Base-by-base conservation (phyloP, 2,329 filamentous ascomycete genomes). In the Curvularia spicifera region DNA sequence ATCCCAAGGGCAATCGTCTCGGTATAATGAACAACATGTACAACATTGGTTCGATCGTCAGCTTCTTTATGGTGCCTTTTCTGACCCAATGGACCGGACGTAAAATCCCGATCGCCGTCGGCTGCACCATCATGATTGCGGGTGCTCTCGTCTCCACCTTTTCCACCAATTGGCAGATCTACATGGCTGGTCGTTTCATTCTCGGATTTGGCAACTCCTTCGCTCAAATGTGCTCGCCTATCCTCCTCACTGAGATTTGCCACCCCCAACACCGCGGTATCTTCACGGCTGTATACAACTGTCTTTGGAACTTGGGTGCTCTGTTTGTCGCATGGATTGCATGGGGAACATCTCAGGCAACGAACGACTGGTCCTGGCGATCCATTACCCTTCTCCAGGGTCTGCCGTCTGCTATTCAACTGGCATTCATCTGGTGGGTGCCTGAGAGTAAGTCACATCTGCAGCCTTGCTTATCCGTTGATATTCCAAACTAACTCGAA, bases 161-260 rank as follows among this genome's bases (percentile, higher is more conserved):
- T 29, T 60, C 72, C 2, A 72, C 57, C 20, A 71, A 67, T 56
- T 66, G 70, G 55, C 35, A 66, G 42, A 63, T 86, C 80, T 88
- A 85, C 66, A 80, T 86, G 65, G 84, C 78, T 22, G 86, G 85
- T 44, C 81, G 87, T 51, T 85, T 88, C 61, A 75, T 89, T 39
- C 81, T 88, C 12, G 88, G 88, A 60, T 90, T 91, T 67, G 88
- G 88, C 39, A 87, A 88, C 77, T 85, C 84, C 51, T 78, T 89
- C 53, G 80, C 86, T 0, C 87, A 89, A 65, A 85, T 88, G 80
- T 83, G 83, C 12, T 87, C 86, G 15, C 87, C 87, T 1, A 80
- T 89, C 55, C 80, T 89, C 5, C 80, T 89, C 7, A 86, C 85
- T 5, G 87, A 89, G 75, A 83, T 89, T 61, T 85, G 83, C 75